Conservation (phyloP, 768 basidiomycete species). For the Rubroboletus satanas region DNA sequence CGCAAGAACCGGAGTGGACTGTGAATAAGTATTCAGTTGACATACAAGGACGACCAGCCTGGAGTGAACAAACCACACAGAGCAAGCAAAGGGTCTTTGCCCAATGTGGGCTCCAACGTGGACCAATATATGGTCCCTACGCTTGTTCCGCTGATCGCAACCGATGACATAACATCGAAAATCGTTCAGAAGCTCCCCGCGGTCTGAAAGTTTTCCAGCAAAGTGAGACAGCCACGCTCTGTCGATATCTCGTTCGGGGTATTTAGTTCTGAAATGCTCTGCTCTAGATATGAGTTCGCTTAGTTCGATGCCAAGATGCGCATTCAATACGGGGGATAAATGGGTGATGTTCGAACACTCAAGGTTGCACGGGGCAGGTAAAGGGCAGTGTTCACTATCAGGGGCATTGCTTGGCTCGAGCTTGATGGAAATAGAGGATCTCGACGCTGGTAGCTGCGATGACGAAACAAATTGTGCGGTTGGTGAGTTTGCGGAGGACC, state of each 20-base stretch:
- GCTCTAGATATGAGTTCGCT: constrained; percentile 54
- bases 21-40: constrained; percentile 9
- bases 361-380: neutral
- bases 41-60: neutral
- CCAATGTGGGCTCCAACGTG: constrained; percentile 72
- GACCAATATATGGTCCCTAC: constrained; percentile 70
- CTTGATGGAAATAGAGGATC: neutral
- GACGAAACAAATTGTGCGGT: constrained; percentile 1
- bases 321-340: constrained; percentile 54
- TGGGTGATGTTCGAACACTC: neutral
- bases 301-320: constrained; percentile 57
- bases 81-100: constrained; percentile 61
- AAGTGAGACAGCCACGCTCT: constrained; percentile 63
- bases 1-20: constrained; percentile 64
- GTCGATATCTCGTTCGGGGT: constrained; percentile 58
- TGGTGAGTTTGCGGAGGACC: constrained; percentile 3
- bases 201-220: constrained; percentile 58
- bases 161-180: constrained; percentile 67
- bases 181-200: constrained; percentile 54
- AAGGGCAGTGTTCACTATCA: neutral
- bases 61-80: constrained; percentile 50
- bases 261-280: constrained; percentile 47
- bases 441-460: neutral
- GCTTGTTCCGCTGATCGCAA: constrained; percentile 65
- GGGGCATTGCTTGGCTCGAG: neutral